These are phyloP conservation scores for Phialemonium atrogriseum DNA, from an alignment of 2,329 filamentous ascomycete species.

Conservation along the genomic window DNA sequence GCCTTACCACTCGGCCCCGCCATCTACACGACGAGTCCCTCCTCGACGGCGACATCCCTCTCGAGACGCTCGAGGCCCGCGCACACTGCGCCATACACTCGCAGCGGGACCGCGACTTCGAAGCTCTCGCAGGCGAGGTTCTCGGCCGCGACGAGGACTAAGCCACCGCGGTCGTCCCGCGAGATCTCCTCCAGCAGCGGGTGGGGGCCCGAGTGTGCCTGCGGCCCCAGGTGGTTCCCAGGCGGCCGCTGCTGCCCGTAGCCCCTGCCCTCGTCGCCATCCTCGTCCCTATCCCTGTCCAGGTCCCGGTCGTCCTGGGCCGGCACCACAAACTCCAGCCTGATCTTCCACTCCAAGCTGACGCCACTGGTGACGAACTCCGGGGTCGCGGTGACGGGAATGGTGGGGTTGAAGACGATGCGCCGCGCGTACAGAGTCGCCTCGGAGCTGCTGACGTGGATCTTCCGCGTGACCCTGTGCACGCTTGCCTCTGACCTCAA, in stretches of 20 bases:
- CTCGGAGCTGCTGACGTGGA: constrained; percentile 71
- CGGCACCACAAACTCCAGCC: constrained; percentile 87
- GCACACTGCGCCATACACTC: constrained; percentile 63
- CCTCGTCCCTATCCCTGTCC: constrained; percentile 13
- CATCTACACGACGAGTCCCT: constrained; percentile 17
- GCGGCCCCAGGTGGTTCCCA: constrained; percentile 7
- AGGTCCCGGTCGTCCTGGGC: constrained; percentile 26
- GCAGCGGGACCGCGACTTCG: constrained; percentile 76
- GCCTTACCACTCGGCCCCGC: too few relatives aligned
- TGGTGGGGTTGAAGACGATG: constrained; percentile 72
- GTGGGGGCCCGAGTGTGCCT: constrained; percentile 18
- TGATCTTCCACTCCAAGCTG: constrained; percentile 77
- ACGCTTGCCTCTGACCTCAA: constrained; percentile 81
- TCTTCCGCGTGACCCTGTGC: constrained; percentile 74
- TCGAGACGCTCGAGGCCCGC: constrained; percentile 48
- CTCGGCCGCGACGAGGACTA: constrained; percentile 69
- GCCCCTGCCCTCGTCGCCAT: constrained; percentile 15
- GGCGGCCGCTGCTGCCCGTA: constrained; percentile 1
- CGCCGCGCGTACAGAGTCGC: constrained; percentile 74
- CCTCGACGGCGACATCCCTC: constrained; percentile 40
- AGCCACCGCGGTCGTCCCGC: constrained; percentile 66
- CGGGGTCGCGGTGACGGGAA: constrained; percentile 76
- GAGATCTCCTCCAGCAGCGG: constrained; percentile 71
- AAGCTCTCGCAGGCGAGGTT: constrained; percentile 79
- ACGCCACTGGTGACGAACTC: constrained; percentile 89